Percentiles rank a stretch among this genome's conserved stretches.
Evolutionary conservation across 495 filamentous ascomycete species (phyloP).

Genomic region (Arthonia radiata): DNA sequence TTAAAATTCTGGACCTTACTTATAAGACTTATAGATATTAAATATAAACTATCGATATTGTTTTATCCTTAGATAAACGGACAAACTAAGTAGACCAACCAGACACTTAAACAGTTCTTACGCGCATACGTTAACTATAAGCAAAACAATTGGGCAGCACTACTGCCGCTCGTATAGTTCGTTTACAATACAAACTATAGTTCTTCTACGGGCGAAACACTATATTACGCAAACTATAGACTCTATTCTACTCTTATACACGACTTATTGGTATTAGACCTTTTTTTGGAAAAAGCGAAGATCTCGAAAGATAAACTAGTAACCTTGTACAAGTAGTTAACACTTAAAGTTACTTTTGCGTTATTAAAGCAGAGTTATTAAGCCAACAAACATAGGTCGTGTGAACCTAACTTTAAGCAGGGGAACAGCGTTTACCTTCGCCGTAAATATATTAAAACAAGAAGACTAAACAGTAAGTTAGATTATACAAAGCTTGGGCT

Average conservation of each 20-base stretch:
- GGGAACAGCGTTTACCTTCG: conserved; percentile 13
- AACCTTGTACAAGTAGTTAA: conserved; percentile 6
- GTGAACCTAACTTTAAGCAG: conserved; percentile 8
- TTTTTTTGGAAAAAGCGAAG: conserved; percentile 1
- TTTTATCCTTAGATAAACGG: conserved; percentile 2
- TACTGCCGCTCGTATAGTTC: conserved; percentile 6
- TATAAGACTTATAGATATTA: not conserved
- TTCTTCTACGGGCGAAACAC: conserved; percentile 1
- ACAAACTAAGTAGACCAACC: conserved; percentile 6
- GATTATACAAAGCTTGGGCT: conserved; percentile 11
- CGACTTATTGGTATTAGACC: conserved; percentile 4
- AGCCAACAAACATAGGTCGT: conserved; percentile 5
- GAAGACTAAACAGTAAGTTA: conserved; percentile 12
- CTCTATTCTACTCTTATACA: conserved; percentile 4
- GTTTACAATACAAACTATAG: conserved; percentile 2
- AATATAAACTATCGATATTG: conserved; percentile 2
- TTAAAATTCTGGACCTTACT: conserved; percentile 2
- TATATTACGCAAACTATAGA: conserved; percentile 2
- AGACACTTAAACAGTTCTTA: conserved; percentile 8
- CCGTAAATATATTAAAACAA: conserved; percentile 12
- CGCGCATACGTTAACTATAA: conserved; percentile 6
- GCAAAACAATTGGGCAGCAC: conserved; percentile 6
- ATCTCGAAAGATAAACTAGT: conserved; percentile 1
- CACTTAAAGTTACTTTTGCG: conserved; percentile 6
- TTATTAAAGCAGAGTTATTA: conserved; percentile 5